Base-by-base conservation (phyloP, 345 rosid species). In the Pelargonium nanum region DNA sequence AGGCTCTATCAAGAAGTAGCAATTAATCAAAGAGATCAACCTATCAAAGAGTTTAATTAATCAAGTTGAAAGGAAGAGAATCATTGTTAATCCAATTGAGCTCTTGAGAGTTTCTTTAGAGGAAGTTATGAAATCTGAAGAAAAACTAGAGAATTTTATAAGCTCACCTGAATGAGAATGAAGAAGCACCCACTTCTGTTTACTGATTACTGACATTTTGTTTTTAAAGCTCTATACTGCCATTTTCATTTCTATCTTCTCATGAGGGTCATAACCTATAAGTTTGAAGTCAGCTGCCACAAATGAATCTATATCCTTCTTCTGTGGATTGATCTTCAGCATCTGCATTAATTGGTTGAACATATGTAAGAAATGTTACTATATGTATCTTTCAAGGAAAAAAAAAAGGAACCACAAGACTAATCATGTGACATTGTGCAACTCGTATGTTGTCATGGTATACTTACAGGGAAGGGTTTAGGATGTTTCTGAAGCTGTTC, bases 401-500 rank as follows among this genome's bases (percentile, higher is more conserved):
- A 50, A 5, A 19, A 16, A 16, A 16, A 50, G 13, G 2, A 16
- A 50, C 5, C 4, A 50, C 16, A 7, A 21, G 4, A 15, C n/a
- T 16, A 21, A 15, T 50, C n/a, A 50, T 50, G 16, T 50, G 19
- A 19, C 4, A 16, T 50, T 50, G 53, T 15, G 19, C 1, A 7
- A 2, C 4, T 19, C 19, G 19, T 21, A 15, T 48, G 3, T 48
- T 5, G 44, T 40, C 44, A 61, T 53, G 57, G 15, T 53, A 15
- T 54, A 77, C 89, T 80, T 66, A 93, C 99, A 64, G 99, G 96
- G 75, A 87, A 93, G 63, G 97, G 96, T 68, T 79, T 89, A 28
- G 99, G 97, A 57, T 71, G 78, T 75, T 93, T 93, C 84, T 79
- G 77, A 77, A 93, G 99, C 77, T 89, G 97, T 69, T 84, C 94